These are phyloP conservation scores for Teunomyces barrocoloradensis DNA, from an alignment of 805 yeast species.

Conservation along the genomic window DNA sequence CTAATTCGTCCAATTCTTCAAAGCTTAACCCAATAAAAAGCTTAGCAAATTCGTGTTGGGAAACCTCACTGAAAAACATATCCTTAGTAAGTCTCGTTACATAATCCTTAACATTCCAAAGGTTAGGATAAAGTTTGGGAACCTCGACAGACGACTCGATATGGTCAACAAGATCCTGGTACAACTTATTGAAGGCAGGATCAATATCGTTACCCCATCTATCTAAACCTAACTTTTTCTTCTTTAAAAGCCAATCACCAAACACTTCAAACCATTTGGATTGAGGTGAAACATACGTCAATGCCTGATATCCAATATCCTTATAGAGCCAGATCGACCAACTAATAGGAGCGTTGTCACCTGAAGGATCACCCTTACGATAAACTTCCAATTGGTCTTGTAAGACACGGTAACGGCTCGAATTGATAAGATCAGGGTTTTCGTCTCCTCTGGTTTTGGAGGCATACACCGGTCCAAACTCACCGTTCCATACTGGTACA, in stretches of 20 bases:
- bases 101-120: conserved; percentile 38
- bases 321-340: conserved; percentile 57
- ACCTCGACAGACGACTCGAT: conserved; percentile 28
- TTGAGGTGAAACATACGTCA: conserved; percentile 44
- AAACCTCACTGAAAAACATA: conserved; percentile 42
- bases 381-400: conserved; percentile 46
- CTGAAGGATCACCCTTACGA: conserved; percentile 46
- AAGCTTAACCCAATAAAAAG: conserved; percentile 38
- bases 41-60: conserved; percentile 46
- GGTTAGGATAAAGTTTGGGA: conserved; percentile 44
- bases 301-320: conserved; percentile 52
- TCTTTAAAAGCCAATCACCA: conserved; percentile 42
- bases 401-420: conserved; percentile 40
- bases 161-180: conserved; percentile 35
- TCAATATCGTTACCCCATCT: conserved; percentile 50
- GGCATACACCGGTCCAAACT: conserved; percentile 52
- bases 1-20: conserved; percentile 50
- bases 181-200: conserved; percentile 36
- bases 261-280: conserved; percentile 43
- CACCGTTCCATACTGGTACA: conserved; percentile 56
- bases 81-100: conserved; percentile 41
- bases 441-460: conserved; percentile 41
- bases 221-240: conserved; percentile 46
- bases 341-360: conserved; percentile 42
- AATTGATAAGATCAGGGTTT: conserved; percentile 36